A percentile compares a stretch with the other conserved stretches of the same genome.
Evolutionary conservation across 176 grass and related monocot species (phyloP).

Genomic region (Rhipidocladum racemiflorum): DNA sequence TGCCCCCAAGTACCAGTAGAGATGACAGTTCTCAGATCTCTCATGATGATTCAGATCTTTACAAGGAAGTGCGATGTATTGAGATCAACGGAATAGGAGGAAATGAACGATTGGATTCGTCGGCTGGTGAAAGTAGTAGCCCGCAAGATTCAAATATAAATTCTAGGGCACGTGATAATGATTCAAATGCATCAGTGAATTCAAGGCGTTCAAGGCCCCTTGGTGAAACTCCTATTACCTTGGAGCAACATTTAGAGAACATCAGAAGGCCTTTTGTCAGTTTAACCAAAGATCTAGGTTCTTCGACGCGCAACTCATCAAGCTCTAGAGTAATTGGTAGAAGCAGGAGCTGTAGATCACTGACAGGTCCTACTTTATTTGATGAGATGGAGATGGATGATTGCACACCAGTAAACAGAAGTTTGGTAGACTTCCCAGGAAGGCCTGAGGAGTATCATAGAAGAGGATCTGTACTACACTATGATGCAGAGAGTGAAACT

Average conservation of each 20-base stretch:
- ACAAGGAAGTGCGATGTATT: slow-evolving; percentile 88
- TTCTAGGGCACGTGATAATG: slow-evolving; percentile 24
- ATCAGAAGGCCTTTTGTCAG: slow-evolving; percentile 64
- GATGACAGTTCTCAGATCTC: slow-evolving; percentile 43
- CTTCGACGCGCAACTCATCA: slow-evolving; percentile 31
- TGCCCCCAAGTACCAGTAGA: slow-evolving; percentile 33
- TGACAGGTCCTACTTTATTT: slow-evolving; percentile 50
- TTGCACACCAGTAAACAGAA: slow-evolving; percentile 69
- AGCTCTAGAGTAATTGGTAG: slow-evolving; percentile 57
- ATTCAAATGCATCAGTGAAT: slow-evolving; percentile 44
- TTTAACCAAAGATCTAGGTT: slow-evolving; percentile 47
- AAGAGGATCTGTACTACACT: slow-evolving; percentile 38
- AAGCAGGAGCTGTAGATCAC: slow-evolving; percentile 89
- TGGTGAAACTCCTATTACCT: slow-evolving; percentile 56
- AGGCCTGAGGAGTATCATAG: slow-evolving; percentile 55
- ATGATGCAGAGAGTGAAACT: slow-evolving; percentile 52
- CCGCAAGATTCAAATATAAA: slow-evolving; percentile 12
- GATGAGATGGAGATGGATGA: slow-evolving; percentile 52
- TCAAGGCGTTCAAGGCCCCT: slow-evolving; percentile 35
- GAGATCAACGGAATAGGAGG: slow-evolving; percentile 42
- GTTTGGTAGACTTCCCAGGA: slow-evolving; percentile 63
- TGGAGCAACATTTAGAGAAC: slow-evolving; percentile 94
- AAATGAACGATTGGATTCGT: slow-evolving; percentile 36
- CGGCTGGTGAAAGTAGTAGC: slow-evolving; percentile 52
- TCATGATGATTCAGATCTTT: slow-evolving; percentile 61